Evolutionary conservation across 2,329 filamentous ascomycete species (phyloP), one percentile per base, ranked within the genome.

Genomic region (Fusarium pininemorale): DNA sequence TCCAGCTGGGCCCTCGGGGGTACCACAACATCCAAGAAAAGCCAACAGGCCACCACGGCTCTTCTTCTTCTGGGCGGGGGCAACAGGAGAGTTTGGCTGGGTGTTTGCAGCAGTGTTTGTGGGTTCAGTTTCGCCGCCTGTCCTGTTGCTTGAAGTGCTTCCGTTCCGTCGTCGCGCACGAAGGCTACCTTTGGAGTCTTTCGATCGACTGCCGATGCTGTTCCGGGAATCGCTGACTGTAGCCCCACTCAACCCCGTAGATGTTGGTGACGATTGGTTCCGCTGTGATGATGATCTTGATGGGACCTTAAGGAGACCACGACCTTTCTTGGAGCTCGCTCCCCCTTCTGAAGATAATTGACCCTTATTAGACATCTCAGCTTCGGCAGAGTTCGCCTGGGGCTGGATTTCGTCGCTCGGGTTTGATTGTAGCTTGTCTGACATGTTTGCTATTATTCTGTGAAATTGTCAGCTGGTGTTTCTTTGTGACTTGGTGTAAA

Each of bases 1-100:
- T 11, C 82, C 80, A 71, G 89, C 88, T 22, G 87, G 86, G 72
- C 89, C 86, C 71, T 92, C 90, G 56, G 91, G 90, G 45, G 90
- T 87, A 63, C 86, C 87, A 80, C 92, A 94, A 83, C 92, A 94
- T 69, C 88, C 90, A 66, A 94, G 85, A 62, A 94, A 87, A 30
- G 89, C 84, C 41, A 90, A 81, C 51, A 91, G 81, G n/a, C 88
- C 87, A 66, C 86, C 85, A 60, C 83, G 85, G 79, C 85, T 87
- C 80, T 88, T 88, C 82, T 89, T 90, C 78, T 86, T 87, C 66
- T 85, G 83, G 41, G 84, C 81, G 60, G 85, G 85, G 58, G 84
- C 83, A 14, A 81, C 84, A 37, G 88, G 87, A 39, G 88, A 88
- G 78, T 83, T 87, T 45, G 87, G 87, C 77, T 87, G 86, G 24